Base-by-base conservation (phyloP, 2,329 filamentous ascomycete species). In the Dactylonectria macrodidyma region DNA sequence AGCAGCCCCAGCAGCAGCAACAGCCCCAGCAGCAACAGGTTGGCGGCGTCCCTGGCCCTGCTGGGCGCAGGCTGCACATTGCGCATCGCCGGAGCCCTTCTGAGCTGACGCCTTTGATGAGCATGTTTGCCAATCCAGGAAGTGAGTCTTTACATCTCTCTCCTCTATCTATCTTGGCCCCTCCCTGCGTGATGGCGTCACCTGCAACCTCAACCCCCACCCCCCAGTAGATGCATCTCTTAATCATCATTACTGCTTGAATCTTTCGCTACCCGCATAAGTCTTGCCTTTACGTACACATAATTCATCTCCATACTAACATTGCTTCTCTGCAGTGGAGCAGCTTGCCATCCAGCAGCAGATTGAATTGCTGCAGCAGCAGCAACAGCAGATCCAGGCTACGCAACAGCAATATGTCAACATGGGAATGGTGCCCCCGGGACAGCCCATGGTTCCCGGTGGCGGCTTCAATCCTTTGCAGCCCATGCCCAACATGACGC, bases 321-420 rank as follows among this genome's bases (percentile, higher is more conserved):
- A 50, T 50, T 30, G 54, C 63, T 66, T 69, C 66, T 65, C 62
- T 70, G 56, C 77, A 97, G 95, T 98, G 93, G 95, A 98, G 87
- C 95, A 98, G 89, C 90, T 97, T 80, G 94, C 94, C 80, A 95
- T 98, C 81, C 95, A 97, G 85, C 95, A 98, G 86, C 95, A 98
- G 84, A 98, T 98, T 79, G 95, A 98, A 84, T 89, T 97, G 80
- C 88, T 98, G 78, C 95, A 98, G 85, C 95, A 97, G 82, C 96
- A 98, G 82, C 96, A 98, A 81, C 95, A 98, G 83, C 95, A 98
- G 81, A 97, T 98, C 79, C 94, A 97, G 84, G 94, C 94, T 76
- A 96, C 94, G 72, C 95, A 98, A 79, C 95, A 98, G 84, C 95
- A 98, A 84, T 98, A 97, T 86, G 92, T 97, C 78, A 97, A 96